These are phyloP conservation scores for Geotrichum candidum DNA, from an alignment of 1,139 yeast genomes.

Conservation along the genomic window DNA sequence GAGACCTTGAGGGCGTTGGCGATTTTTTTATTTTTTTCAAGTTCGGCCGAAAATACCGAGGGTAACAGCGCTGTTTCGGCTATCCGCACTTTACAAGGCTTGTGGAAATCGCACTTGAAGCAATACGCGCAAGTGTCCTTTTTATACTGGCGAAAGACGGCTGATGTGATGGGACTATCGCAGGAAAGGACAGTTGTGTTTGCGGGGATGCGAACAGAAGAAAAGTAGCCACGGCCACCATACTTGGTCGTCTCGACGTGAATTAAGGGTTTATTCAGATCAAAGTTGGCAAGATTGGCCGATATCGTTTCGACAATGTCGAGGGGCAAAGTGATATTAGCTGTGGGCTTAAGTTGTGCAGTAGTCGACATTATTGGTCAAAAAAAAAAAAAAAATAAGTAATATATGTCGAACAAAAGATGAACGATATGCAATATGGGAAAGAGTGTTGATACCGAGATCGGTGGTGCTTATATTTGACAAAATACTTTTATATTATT, in stretches of 20 bases:
- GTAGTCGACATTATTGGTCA: neutral
- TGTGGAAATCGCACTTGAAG: conserved; percentile 47
- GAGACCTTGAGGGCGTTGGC: conserved; percentile 21
- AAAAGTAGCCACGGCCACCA: conserved; percentile 64
- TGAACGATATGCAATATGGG: neutral
- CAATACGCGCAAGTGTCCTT: conserved; percentile 63
- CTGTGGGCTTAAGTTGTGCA: neutral
- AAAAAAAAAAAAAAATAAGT: too few species aligned
- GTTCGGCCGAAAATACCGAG: neutral
- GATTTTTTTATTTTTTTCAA: conserved; percentile 5
- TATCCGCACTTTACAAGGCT: conserved; percentile 38
- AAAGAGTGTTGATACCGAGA: neutral
- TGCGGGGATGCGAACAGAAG: conserved; percentile 38
- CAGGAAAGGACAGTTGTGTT: conserved; percentile 43
- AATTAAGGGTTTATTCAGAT: conserved; percentile 2
- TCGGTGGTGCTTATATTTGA: neutral
- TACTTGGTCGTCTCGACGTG: conserved; percentile 27
- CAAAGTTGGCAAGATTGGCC: neutral
- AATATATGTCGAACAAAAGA: too few species aligned
- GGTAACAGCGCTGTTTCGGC: conserved; percentile 8
- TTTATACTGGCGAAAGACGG: conserved; percentile 50
- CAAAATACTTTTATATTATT: neutral
- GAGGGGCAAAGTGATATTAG: neutral
- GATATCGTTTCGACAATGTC: neutral
- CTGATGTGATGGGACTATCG: conserved; percentile 42